Evolutionary conservation across 305 asterid species (phyloP), one percentile per base, ranked within the genome.

Genomic region (Fraxinus xanthoxyloides): DNA sequence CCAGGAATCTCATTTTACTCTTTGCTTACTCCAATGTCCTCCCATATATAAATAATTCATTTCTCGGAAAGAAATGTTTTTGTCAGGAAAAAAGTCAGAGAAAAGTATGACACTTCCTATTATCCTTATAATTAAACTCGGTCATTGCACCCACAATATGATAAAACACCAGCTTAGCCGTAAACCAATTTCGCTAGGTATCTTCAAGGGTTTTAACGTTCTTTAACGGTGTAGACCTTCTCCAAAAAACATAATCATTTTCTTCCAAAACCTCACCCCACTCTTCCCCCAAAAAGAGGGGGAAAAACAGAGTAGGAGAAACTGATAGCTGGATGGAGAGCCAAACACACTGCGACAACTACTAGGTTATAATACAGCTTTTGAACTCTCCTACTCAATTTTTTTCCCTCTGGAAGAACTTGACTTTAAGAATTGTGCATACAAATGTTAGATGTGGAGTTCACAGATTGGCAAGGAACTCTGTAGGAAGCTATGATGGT

Each of bases 41-140:
- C 75, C 38, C 9, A 28, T 69, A 70, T 70, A 32, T 70, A 31
- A 54, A 54, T 54, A 54, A n/a, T 19, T 5, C 40, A 6, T 15
- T 31, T 32, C 40, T 26, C 13, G 5, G 76, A 12, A 5, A 2
- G 38, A 30, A 26, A 26, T 70, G 21, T 70, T 70, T 31, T 70
- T 70, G 76, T 70, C 40, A 70, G 43, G 13, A 70, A 70, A 70
- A 17, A 70, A 5, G 76, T 31, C 76, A 70, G 40, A 70, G 75
- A 70, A 28, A 70, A 70, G 75, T 31, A 70, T 26, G 74, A 28
- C 5, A 15, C 75, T 70, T 32, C 43, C 43, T 12, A 70, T 70
- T 70, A 70, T 70, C 75, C 73, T 30, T 4, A 31, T 15, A 32
- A 26, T 3, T 30, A 31, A 31, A 70, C 26, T 70, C 0, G 32